A percentile compares a stretch with the other conserved stretches of the same genome.
Conservation (phyloP, 805 yeast genomes). For the Candida sphagnicola region DNA sequence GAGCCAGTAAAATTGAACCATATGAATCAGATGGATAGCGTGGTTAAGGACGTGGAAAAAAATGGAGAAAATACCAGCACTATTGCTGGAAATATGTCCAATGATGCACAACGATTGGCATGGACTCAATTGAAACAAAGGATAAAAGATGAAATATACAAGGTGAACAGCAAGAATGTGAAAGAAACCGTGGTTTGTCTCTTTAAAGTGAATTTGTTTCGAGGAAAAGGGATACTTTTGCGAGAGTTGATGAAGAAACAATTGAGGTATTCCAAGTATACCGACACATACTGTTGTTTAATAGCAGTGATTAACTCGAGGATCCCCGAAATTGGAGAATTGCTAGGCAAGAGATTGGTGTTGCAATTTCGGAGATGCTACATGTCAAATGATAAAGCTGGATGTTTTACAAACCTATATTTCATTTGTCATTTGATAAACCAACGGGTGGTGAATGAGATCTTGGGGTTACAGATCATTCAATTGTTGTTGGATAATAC, state of each 20-base stretch:
- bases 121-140: conserved; percentile 54
- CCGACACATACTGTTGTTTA: conserved; percentile 55
- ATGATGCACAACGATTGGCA: conserved; percentile 39
- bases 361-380: conserved; percentile 55
- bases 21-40: not conserved
- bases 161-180: conserved; percentile 44
- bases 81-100: not conserved
- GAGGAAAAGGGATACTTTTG: conserved; percentile 63
- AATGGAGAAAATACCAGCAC: not conserved
- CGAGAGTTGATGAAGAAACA: conserved; percentile 55
- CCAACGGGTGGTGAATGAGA: conserved; percentile 46
- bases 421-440: conserved; percentile 64
- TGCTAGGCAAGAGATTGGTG: conserved; percentile 50
- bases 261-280: conserved; percentile 28
- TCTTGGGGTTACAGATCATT: conserved; percentile 30
- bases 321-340: conserved; percentile 64
- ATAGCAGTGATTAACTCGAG: conserved; percentile 60
- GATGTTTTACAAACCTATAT: conserved; percentile 35
- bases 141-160: conserved; percentile 48
- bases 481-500: conserved; percentile 37
- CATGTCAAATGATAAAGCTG: conserved; percentile 39
- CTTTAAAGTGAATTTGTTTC: conserved; percentile 51
- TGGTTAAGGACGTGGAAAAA: not conserved
- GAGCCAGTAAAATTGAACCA: not conserved
- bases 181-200: conserved; percentile 45